Base-by-base conservation (phyloP, 129 eudicot genomes). In the Centella asiatica region DNA sequence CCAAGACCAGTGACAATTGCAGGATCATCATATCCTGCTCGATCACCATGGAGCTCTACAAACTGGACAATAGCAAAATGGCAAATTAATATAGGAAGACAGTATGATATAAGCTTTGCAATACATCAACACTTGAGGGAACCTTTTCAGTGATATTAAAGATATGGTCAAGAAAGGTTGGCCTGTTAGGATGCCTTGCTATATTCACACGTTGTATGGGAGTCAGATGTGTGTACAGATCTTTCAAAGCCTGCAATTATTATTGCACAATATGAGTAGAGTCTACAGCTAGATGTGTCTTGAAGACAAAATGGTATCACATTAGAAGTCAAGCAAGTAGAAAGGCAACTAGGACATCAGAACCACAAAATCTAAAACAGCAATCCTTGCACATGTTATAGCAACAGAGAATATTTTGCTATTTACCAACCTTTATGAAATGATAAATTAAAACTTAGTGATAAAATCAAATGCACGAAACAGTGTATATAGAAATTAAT, bases 1-100 rank as follows among this genome's bases (percentile, higher is more conserved):
- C 97, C 95, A 74, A 86, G 77, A 34, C 95, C 95, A 25, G 86
- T 77, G 69, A 86, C 82, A 15, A 86, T 68, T 62, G 95, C 95
- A 74, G 95, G 95, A 77, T 86, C 95, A 72, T 82, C 95, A 70
- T 86, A 86, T 24, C 95, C 95, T 4, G 74, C 77, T 49, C 95
- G 82, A 64, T 86, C 95, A 50, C 95, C 95, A 74, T 86, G 97
- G 65, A 90, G 95, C 86, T 90, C 97, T 64, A 90, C 89, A 79
- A 90, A 90, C 97, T 86, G 63, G 37, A 70, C 23, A 52, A 61
- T 52, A 53, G 46, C 24, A 65, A 58, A 63, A 59, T 59, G 46
- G 64, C 47, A 11, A 33, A 53, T 44, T 18, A 11, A 44, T 8
- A 58, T 19, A 34, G 44, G 12, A 10, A 58, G 12, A 34, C 8